A percentile compares a stretch with the other conserved stretches of the same genome.
Conservation (phyloP, 2,329 filamentous ascomycete genomes). For the Fusarium sp. region DNA sequence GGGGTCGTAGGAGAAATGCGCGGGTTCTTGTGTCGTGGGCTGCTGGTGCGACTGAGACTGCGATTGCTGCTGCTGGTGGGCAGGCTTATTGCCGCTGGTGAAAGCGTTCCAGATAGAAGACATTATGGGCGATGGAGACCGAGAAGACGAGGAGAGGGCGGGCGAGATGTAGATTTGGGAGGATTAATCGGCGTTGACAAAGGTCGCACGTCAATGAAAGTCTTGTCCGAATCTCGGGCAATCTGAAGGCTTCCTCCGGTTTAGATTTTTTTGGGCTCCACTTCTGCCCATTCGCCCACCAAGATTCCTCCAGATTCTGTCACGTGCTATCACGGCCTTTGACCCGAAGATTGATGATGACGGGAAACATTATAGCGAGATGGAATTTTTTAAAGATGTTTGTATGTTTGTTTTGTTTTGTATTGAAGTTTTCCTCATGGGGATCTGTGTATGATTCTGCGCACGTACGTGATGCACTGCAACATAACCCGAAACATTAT, state of each 20-base stretch:
- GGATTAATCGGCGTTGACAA: constrained; percentile 33
- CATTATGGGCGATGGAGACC: constrained; percentile 55
- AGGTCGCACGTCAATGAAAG: constrained; percentile 43
- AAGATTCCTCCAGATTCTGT: constrained; percentile 32
- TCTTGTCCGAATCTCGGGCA: constrained; percentile 44
- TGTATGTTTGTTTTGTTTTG: background rate
- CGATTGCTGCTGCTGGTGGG: constrained; percentile 56
- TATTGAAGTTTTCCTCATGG: background rate
- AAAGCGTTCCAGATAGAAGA: constrained; percentile 72
- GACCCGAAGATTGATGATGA: constrained; percentile 3
- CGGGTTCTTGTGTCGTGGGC: constrained; percentile 60
- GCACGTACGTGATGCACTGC: background rate
- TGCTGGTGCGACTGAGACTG: constrained; percentile 54
- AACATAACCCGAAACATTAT: background rate
- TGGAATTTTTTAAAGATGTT: background rate
- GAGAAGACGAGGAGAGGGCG: constrained; percentile 28
- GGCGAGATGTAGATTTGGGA: constrained; percentile 34
- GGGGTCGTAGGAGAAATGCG: constrained; percentile 75
- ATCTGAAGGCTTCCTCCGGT: constrained; percentile 41
- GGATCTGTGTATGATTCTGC: background rate
- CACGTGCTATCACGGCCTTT: constrained; percentile 30
- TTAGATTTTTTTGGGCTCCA: constrained; percentile 50
- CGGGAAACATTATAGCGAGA: background rate
- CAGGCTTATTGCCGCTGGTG: constrained; percentile 68
- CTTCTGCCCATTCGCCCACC: constrained; percentile 23